Evolutionary conservation across 148 eudicot species (phyloP).

Genomic region (Arctostaphylos glauca): DNA sequence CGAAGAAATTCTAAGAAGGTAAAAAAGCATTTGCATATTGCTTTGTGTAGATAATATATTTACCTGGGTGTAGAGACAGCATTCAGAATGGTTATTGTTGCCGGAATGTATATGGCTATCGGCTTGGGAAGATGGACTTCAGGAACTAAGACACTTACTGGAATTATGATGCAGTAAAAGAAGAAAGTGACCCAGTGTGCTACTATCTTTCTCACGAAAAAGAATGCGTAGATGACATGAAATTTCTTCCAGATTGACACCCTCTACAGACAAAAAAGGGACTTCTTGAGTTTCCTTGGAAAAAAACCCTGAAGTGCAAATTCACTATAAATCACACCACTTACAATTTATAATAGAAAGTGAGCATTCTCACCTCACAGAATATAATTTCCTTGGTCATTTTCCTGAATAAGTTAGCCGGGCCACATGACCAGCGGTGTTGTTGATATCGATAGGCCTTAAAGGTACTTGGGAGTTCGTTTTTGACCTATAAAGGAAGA

Average conservation of each 20-base stretch:
- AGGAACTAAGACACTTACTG: conserved; percentile 39
- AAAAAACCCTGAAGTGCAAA: neutral
- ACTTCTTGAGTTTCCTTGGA: neutral
- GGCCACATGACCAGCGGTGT: conserved; percentile 58
- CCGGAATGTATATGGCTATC: conserved; percentile 41
- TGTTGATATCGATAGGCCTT: conserved; percentile 48
- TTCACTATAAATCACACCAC: neutral
- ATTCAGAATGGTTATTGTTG: conserved; percentile 41
- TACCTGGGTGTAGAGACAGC: conserved; percentile 35
- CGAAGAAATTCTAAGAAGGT: neutral
- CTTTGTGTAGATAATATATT: neutral
- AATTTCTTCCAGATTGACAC: conserved; percentile 42
- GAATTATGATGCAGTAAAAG: conserved; percentile 46
- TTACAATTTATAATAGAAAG: neutral
- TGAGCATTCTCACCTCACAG: conserved; percentile 27
- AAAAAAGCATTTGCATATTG: neutral
- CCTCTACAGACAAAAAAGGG: conserved; percentile 23
- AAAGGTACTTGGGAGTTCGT: conserved; percentile 51
- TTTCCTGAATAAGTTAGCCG: conserved; percentile 49
- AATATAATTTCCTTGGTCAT: conserved; percentile 41
- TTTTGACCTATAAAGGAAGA: conserved; percentile 33
- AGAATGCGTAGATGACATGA: conserved; percentile 45
- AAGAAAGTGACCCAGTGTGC: conserved; percentile 53
- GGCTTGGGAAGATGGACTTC: conserved; percentile 44
- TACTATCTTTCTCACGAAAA: conserved; percentile 47